Base-by-base conservation (phyloP, 148 eudicot genomes). In the Drosera capensis region DNA sequence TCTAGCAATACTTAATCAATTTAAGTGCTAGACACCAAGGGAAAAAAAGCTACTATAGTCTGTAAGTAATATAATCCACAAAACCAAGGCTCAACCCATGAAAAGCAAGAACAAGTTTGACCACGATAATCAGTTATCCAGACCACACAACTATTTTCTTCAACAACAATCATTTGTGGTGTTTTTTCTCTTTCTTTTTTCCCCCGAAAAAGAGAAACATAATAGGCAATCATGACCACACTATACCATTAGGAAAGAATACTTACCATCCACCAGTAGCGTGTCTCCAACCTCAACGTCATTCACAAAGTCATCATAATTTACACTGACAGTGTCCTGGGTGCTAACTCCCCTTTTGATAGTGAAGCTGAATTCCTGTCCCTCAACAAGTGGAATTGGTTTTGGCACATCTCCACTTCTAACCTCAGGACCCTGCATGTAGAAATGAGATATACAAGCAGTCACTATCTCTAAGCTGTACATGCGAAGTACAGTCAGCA, bases 401-500 rank as follows among this genome's bases (percentile, higher is more conserved):
- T 78, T 70, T 46, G 95, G 78, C 43, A 90, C 84, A 68, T 90
- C 99, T 59, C 99, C 99, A 59, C 97, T 90, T 78, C 97, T 75
- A 45, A 84, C 95, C 78, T 80, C 95, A 55, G 95, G 97, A 49
- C 97, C 97, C 95, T 84, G 59, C 26, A 71, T 41, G 34, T 65
- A 52, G 42, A 57, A 52, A 48, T 31, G 36, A 9, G 11, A 14
- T 22, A 11, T 18, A 31, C 38, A 30, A 42, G 17, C 14, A 51
- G 11, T 36, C 14, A 15, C 48, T 37, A 46, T 21, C 48, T 46
- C 40, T 45, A 41, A 39, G 28, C 21, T 20, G 17, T 1, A 49
- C 22, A 45, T 36, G 52, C 37, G 6, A 43, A 28, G 31, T 28
- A 11, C 5, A 28, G 11, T 5, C 11, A 5, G 11, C 11, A 6